Percentiles rank a stretch among this genome's conserved stretches.
Conservation (phyloP, 2,329 filamentous ascomycete species). For the Fusarium brevicatenulatum region DNA sequence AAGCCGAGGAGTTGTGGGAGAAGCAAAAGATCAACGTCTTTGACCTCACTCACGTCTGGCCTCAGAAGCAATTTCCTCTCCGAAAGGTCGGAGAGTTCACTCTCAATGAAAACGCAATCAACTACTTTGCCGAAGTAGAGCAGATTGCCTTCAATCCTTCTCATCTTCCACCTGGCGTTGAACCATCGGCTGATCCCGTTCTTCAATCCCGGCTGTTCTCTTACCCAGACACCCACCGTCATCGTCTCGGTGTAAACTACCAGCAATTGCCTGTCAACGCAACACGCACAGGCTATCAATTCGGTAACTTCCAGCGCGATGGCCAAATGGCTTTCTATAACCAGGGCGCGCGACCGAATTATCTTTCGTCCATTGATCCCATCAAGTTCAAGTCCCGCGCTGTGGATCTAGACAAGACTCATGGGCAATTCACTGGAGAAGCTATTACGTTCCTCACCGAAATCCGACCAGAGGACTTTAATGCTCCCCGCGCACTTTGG, state of each 20-base stretch:
- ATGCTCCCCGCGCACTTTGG: slow-evolving; percentile 15
- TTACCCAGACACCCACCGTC: slow-evolving; percentile 70
- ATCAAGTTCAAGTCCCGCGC: slow-evolving; percentile 23
- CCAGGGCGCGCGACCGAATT: slow-evolving; percentile 30
- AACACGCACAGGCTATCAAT: not conserved
- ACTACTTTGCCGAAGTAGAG: slow-evolving; percentile 72
- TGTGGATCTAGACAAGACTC: slow-evolving; percentile 24
- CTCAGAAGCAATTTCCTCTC: slow-evolving; percentile 19
- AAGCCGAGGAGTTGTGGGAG: slow-evolving; percentile 39
- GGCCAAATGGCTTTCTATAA: slow-evolving; percentile 33
- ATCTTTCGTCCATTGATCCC: slow-evolving; percentile 23
- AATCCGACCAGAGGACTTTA: slow-evolving; percentile 31
- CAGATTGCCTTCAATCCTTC: slow-evolving; percentile 74
- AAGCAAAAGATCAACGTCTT: slow-evolving; percentile 62
- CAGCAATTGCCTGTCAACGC: slow-evolving; percentile 49
- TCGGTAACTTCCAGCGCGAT: slow-evolving; percentile 29
- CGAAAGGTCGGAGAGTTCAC: slow-evolving; percentile 70
- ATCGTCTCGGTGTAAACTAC: slow-evolving; percentile 72
- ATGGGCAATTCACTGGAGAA: slow-evolving; percentile 25
- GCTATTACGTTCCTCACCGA: slow-evolving; percentile 30
- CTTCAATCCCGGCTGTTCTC: slow-evolving; percentile 70
- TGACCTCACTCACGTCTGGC: slow-evolving; percentile 69
- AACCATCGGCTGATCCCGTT: slow-evolving; percentile 70
- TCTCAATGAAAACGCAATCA: slow-evolving; percentile 72
- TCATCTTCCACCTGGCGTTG: slow-evolving; percentile 71